Evolutionary conservation across 2,329 filamentous ascomycete species (phyloP).

Genomic region (Trichoderma sp.): DNA sequence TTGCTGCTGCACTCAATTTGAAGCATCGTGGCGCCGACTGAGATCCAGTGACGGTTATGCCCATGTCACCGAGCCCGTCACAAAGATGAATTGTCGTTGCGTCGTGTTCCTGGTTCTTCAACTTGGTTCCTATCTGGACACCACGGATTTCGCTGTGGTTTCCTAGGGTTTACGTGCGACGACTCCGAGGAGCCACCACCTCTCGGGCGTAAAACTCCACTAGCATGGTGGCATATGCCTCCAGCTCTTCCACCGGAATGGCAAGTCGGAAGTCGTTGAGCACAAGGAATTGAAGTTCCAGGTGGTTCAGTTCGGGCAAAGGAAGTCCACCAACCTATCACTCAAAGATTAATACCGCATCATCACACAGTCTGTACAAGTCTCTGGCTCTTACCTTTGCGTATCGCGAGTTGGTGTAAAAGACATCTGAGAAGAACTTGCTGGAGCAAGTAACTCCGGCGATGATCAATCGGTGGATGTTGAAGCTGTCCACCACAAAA

Average conservation of each 20-base stretch:
- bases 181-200: slow-evolving; percentile 54
- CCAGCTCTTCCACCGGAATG: slow-evolving; percentile 90
- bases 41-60: neutral
- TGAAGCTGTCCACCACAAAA: slow-evolving; percentile 98
- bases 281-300: slow-evolving; percentile 93
- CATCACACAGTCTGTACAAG: neutral
- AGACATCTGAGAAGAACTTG: slow-evolving; percentile 99
- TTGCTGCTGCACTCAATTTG: neutral
- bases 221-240: slow-evolving; percentile 97
- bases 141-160: neutral
- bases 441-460: slow-evolving; percentile 96
- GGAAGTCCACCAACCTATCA: slow-evolving; percentile 88
- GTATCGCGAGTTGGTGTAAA: slow-evolving; percentile 98
- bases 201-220: slow-evolving; percentile 97
- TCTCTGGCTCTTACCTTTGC: slow-evolving; percentile 72
- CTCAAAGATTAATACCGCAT: slow-evolving; percentile 23
- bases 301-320: slow-evolving; percentile 87
- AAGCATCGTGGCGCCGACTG: neutral
- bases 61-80: slow-evolving; percentile 2
- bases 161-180: neutral
- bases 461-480: slow-evolving; percentile 95
- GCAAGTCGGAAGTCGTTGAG: slow-evolving; percentile 95
- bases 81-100: neutral
- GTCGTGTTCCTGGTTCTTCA: neutral
- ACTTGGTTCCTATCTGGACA: neutral